These are phyloP conservation scores for Oemleria cerasiformis DNA, from an alignment of 306 rosid species.

Conservation along the genomic window DNA sequence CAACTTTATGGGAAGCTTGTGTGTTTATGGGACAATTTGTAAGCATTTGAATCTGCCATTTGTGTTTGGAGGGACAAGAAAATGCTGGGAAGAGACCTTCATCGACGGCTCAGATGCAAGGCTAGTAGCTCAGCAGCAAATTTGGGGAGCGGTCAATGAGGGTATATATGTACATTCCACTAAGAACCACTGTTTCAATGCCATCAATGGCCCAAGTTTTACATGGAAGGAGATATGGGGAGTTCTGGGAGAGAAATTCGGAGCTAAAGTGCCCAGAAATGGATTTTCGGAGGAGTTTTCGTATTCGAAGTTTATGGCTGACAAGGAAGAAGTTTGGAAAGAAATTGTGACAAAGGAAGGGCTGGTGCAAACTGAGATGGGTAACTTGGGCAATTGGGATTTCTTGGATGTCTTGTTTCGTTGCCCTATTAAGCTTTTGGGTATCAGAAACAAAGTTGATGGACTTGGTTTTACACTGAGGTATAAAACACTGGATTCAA, in stretches of 20 bases:
- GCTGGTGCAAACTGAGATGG: conserved; percentile 54
- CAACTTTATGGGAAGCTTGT: conserved; percentile 71
- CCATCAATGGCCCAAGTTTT: conserved; percentile 62
- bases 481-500: conserved; percentile 58
- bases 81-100: conserved; percentile 73
- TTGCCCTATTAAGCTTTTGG: conserved; percentile 64
- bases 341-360: conserved; percentile 73
- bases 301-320: conserved; percentile 56
- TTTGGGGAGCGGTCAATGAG: conserved; percentile 68
- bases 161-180: conserved; percentile 1
- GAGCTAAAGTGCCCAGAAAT: conserved; percentile 41
- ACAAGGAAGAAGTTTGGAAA: conserved; percentile 63
- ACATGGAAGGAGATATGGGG: conserved; percentile 91
- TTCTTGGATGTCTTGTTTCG: conserved; percentile 73
- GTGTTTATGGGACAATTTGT: conserved; percentile 83
- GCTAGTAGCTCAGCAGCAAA: conserved; percentile 83
- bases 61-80: conserved; percentile 73
- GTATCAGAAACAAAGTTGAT: conserved; percentile 70
- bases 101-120: conserved; percentile 87
- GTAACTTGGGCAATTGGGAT: conserved; percentile 74
- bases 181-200: conserved; percentile 61
- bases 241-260: conserved; percentile 52
- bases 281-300: conserved; percentile 49
- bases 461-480: conserved; percentile 54
- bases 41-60: conserved; percentile 59